Evolutionary conservation across 2,329 filamentous ascomycete species (phyloP), one percentile per base, ranked within the genome.

Genomic region (Coniochaeta hoffmannii): DNA sequence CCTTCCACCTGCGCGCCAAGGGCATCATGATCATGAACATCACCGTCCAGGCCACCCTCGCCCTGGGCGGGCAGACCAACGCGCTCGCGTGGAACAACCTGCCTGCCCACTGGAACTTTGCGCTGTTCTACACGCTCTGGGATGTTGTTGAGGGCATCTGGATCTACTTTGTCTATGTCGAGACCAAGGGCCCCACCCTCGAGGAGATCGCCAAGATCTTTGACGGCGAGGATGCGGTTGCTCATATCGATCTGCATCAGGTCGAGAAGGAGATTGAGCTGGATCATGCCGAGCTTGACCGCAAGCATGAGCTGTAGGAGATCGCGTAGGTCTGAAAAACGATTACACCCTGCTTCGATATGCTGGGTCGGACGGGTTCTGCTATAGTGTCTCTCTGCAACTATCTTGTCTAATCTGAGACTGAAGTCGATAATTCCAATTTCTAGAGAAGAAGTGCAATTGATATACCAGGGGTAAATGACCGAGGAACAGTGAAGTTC

Each of bases 141-240:
- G 79, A 86, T 64, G 71, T 78, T 50, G 67, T 78, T 63, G 81
- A 86, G 68, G 70, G 86, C 46, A 58, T 80, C 49, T 85, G 86
- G 61, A 81, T 87, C 32, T 85, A 78, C 69, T 83, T 83, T 72
- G 79, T 86, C 67, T 86, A 85, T 66, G 78, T 86, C 55, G 86
- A 90, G 72, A 89, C 86, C 17, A 83, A 82, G 63, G 85, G 86
- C 4, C 83, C 84, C 0, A 88, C 85, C 1, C 81, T 89, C 1
- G 86, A 89, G 66, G 84, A 88, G 66, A 79, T 88, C 59, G 82
- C 85, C 50, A 80, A 81, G 63, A 87, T 89, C 66, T 89, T 89
- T 62, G 86, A 89, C 62, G 86, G 84, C 36, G 79, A 83, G 24
- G 73, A 79, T 35, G 81, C 80, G 17, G 76, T 81, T 12, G 78